Conservation (phyloP, 352 stramenopile species). For the Globisporangium emineosum region DNA sequence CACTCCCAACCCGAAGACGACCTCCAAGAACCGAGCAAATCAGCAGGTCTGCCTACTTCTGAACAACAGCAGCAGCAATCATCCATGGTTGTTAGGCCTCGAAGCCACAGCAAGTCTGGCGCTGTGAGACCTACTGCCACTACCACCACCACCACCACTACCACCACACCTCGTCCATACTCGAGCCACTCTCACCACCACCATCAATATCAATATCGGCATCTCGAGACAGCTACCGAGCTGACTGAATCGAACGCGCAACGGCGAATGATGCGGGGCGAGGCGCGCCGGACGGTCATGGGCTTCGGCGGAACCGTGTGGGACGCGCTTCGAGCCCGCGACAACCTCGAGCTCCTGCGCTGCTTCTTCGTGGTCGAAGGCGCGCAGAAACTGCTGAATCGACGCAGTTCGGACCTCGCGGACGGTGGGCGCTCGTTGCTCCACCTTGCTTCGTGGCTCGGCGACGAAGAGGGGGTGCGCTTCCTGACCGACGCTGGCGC, state of each 20-base stretch:
- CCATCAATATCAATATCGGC: not conserved
- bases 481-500: constrained; percentile 49
- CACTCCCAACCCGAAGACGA: constrained; percentile 8
- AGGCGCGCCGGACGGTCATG: constrained; percentile 54
- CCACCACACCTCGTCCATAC: not conserved
- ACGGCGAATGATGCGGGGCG: constrained; percentile 45
- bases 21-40: not conserved
- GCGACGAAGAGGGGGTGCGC: constrained; percentile 26
- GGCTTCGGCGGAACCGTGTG: constrained; percentile 52
- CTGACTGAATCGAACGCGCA: constrained; percentile 16
- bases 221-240: not conserved
- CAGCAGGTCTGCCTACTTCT: not conserved
- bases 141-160: constrained; percentile 1
- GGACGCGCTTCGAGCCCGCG: constrained; percentile 35
- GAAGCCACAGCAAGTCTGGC: not conserved
- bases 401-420: constrained; percentile 34
- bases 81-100: not conserved
- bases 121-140: not conserved
- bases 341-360: constrained; percentile 48
- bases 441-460: constrained; percentile 57
- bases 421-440: constrained; percentile 63
- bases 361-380: constrained; percentile 69
- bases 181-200: not conserved
- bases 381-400: constrained; percentile 33
- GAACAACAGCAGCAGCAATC: not conserved